Evolutionary conservation across 805 yeast genomes (phyloP), one percentile per base, ranked within the genome.

Genomic region (Zygoascus bituminiphila): DNA sequence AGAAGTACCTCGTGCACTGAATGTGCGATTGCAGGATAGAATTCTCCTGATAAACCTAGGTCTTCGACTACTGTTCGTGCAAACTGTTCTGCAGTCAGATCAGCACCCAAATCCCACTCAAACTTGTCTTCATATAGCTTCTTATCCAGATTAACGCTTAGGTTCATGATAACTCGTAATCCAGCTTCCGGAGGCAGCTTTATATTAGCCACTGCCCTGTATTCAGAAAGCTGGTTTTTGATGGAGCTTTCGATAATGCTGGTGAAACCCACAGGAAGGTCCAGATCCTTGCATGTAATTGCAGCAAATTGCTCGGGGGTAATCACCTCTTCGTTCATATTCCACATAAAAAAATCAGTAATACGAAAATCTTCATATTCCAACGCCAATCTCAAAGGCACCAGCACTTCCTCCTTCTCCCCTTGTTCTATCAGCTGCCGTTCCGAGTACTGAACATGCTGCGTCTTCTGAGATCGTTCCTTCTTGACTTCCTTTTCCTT

Each of bases 51-150:
- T 26, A 93, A 67, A 0, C 96, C 96, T 64, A 93, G 63, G 59
- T 93, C 98, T 36, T 78, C 74, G 3, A 87, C 96, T 2, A 91
- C 88, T 6, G 76, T 75, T 50, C 73, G 76, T 0, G 98, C 95
- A 70, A 93, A 93, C 46, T 68, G 68, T 62, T 88, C 96, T 0
- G 98, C 97, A 0, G 88, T 77, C 20, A 84, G 61, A 8, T 54
- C 45, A 9, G 65, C 63, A 15, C 60, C 60, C 39, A 93, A 70
- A 60, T 93, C 94, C 98, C 98, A 91, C 66, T 93, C 98, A 54
- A 93, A 83, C 62, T 84, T 84, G 65, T 93, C 98, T 57, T 88
- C 95, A 59, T 81, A 88, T 38, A 89, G 74, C 57, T 81, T 82
- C 61, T 85, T 85, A 54, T 88, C 88, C 52, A 93, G 69, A 60